Evolutionary conservation across 164 flowering plant species (phyloP), one percentile per base, ranked within the genome.

Genomic region (Chloranthus sessilifolius): DNA sequence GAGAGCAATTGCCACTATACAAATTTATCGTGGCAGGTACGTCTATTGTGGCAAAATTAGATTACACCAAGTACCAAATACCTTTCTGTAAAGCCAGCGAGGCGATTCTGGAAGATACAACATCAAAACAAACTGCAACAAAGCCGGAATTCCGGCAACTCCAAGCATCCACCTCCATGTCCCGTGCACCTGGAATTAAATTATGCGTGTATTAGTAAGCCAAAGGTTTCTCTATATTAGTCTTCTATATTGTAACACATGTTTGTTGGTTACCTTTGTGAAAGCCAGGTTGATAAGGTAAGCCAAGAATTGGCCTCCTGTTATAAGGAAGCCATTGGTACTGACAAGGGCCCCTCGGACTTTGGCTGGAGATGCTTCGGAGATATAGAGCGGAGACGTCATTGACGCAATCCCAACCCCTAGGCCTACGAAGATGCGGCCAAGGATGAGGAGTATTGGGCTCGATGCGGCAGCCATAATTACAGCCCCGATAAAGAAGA

Each of bases 81-180:
- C 94, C 83, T 79, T 74, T 56, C 82, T 73, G 53, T 60, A 85
- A 16, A 82, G 77, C 86, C 88, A 85, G 19, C 83, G 72, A 0
- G 88, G 84, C 0, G 94, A 82, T 29, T 85, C 94, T 1, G 86
- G 88, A 28, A 85, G 81, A 40, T 67, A 15, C 23, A 76, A 26
- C 88, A 85, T 76, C 41, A 85, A 41, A 1, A 60, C 4, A 46
- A 85, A 76, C 60, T 85, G 85, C 6, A 80, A 16, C n/a, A 82
- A 11, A 39, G 94, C 94, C 1, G 88, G 94, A 28, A 80, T 4
- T 41, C 77, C 84, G 6, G 88, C 84, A 31, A 85, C 66, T 16
- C 94, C 94, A 56, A 85, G 88, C 94, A 85, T 81, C 94, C 88
- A 85, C 3, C 88, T 53, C 94, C 94, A 85, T 27, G 94, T 78